phyloP scores from a whole-genome alignment of 306 rosid species.

The Lathyrus oleraceus region DNA sequence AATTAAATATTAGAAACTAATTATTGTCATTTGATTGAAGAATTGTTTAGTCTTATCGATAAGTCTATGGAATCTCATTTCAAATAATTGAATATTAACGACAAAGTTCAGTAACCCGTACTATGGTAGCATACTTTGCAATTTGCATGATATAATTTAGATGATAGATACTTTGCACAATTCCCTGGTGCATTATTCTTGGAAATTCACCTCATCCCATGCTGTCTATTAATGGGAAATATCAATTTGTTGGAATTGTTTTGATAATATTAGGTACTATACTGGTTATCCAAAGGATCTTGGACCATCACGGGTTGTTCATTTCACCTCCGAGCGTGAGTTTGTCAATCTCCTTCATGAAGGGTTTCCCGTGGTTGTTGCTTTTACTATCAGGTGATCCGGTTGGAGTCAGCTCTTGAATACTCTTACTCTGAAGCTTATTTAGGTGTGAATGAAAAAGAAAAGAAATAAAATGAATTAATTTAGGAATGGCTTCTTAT shows the following conservation, averaged over 20 bases:
- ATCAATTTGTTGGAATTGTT: constrained; percentile 4
- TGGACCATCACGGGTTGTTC: constrained; percentile 79
- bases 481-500: constrained; percentile 23
- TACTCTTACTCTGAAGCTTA: constrained; percentile 20
- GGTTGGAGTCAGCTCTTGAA: constrained; percentile 23
- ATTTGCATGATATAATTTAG: background rate
- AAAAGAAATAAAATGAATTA: background rate
- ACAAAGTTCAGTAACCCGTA: background rate
- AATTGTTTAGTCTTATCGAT: background rate
- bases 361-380: constrained; percentile 82
- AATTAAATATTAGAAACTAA: background rate
- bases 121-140: constrained; percentile 11
- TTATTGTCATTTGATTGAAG: background rate
- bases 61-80: constrained; percentile 11
- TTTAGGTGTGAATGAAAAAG: constrained; percentile 19
- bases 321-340: constrained; percentile 90
- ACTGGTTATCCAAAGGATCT: constrained; percentile 89
- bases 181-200: constrained; percentile 17
- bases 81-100: background rate
- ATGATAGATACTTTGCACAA: background rate
- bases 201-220: background rate
- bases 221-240: background rate
- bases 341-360: constrained; percentile 88
- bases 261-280: constrained; percentile 57
- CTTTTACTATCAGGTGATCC: constrained; percentile 81